Conservation (phyloP, 2,329 filamentous ascomycete genomes). For the Beauveria bassiana region DNA sequence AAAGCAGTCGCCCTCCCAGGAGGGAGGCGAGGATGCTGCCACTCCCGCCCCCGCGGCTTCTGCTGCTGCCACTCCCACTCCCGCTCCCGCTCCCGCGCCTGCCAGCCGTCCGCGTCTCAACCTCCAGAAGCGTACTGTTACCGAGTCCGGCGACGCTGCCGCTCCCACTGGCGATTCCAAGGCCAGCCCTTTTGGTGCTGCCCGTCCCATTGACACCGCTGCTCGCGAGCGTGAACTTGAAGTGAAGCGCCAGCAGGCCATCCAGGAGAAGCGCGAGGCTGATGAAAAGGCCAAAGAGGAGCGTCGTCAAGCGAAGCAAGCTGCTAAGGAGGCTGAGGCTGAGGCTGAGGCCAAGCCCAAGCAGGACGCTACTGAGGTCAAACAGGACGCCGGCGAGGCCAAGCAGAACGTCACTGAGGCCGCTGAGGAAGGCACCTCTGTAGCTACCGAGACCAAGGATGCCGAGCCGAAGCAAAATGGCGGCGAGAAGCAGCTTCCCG, state of each 20-base stretch:
- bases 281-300: conserved; percentile 82
- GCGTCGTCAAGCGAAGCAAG: conserved; percentile 39
- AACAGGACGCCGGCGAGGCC: conserved; percentile 34
- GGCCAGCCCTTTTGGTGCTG: conserved; percentile 87
- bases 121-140: conserved; percentile 82
- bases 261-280: conserved; percentile 78
- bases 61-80: conserved; percentile 54
- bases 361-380: conserved; percentile 16
- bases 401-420: conserved; percentile 14
- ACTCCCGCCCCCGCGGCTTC: conserved; percentile 48
- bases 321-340: conserved; percentile 25
- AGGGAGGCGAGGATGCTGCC: conserved; percentile 67
- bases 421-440: conserved; percentile 20
- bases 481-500: conserved; percentile 39
- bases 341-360: conserved; percentile 16
- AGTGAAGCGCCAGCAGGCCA: conserved; percentile 67
- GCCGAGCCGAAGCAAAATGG: conserved; percentile 15
- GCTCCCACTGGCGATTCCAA: conserved; percentile 63
- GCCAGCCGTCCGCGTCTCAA: conserved; percentile 74
- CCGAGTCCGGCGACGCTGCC: conserved; percentile 52
- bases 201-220: conserved; percentile 88
- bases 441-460: conserved; percentile 20
- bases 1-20: conserved; percentile 57
- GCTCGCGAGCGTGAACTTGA: conserved; percentile 84
- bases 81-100: conserved; percentile 44